Evolutionary conservation across 441 rosid species (phyloP).

Genomic region (Erodium moschatum): DNA sequence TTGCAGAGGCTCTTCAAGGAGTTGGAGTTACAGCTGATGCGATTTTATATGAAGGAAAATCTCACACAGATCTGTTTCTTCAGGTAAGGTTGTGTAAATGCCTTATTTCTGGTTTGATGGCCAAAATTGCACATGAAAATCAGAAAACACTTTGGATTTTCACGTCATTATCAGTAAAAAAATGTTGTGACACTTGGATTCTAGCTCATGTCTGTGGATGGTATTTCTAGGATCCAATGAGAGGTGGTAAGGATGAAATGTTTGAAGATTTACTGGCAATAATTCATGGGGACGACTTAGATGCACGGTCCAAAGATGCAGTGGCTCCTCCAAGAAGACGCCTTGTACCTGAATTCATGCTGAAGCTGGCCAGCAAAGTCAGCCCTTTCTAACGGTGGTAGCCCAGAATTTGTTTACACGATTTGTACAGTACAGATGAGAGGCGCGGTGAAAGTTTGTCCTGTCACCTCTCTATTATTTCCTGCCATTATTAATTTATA

Average conservation of each 20-base stretch:
- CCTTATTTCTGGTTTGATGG: background rate
- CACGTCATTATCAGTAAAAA: too few species aligned
- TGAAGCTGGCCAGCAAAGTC: conserved; percentile 63
- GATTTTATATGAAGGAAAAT: conserved; percentile 70
- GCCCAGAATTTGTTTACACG: too few species aligned
- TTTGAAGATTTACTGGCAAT: conserved; percentile 65
- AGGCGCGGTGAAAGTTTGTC: background rate
- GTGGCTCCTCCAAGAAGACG: conserved; percentile 65
- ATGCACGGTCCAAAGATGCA: conserved; percentile 45
- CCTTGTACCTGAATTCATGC: conserved; percentile 83
- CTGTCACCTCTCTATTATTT: background rate
- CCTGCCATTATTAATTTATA: background rate
- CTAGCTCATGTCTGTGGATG: background rate
- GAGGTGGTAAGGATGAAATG: conserved; percentile 82
- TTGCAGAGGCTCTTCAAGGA: conserved; percentile 59
- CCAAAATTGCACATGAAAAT: background rate
- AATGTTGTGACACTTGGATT: too few species aligned
- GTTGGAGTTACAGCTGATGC: conserved; percentile 69
- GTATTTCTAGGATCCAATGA: conserved; percentile 74
- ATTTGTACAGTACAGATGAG: background rate
- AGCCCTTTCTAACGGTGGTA: conserved; percentile 58
- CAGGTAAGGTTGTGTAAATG: conserved; percentile 42
- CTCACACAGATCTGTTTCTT: conserved; percentile 90
- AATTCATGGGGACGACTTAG: conserved; percentile 48
- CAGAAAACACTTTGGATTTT: background rate